These are phyloP conservation scores for Millerozyma acaciae DNA, from an alignment of 805 yeast genomes.

Conservation along the genomic window DNA sequence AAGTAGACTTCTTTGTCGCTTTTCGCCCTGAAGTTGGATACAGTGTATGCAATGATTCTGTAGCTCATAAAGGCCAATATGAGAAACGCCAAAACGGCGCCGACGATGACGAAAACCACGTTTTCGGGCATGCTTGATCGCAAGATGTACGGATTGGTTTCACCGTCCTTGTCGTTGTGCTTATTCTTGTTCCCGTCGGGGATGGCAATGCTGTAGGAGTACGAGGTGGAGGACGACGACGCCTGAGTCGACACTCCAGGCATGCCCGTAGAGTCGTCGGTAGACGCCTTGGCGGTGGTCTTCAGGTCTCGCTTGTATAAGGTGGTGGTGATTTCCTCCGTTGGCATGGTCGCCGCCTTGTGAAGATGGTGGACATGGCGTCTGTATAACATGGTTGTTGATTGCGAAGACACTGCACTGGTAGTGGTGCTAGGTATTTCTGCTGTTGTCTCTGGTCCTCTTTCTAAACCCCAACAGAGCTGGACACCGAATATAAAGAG, in stretches of 20 bases:
- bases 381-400: too few species aligned
- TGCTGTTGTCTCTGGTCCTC: too few species aligned
- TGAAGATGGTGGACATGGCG: background rate
- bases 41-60: slow-evolving; percentile 19
- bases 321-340: too few species aligned
- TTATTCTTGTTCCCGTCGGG: slow-evolving; percentile 1
- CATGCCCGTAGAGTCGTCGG: too few species aligned
- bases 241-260: too few species aligned
- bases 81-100: slow-evolving; percentile 25
- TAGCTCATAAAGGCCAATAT: slow-evolving; percentile 16
- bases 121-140: slow-evolving; percentile 25
- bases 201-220: slow-evolving; percentile 9
- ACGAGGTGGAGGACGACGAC: slow-evolving; percentile 2
- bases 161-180: slow-evolving; percentile 2
- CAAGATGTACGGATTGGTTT: slow-evolving; percentile 35
- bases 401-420: too few species aligned
- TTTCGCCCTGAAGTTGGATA: slow-evolving; percentile 23
- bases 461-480: too few species aligned
- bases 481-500: too few species aligned
- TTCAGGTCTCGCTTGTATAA: too few species aligned
- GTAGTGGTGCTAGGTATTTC: too few species aligned
- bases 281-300: background rate
- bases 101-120: slow-evolving; percentile 42
- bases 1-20: slow-evolving; percentile 31
- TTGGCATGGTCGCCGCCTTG: background rate